Evolutionary conservation across 106 monocot species (phyloP).

Genomic region (Acorus calamus): DNA sequence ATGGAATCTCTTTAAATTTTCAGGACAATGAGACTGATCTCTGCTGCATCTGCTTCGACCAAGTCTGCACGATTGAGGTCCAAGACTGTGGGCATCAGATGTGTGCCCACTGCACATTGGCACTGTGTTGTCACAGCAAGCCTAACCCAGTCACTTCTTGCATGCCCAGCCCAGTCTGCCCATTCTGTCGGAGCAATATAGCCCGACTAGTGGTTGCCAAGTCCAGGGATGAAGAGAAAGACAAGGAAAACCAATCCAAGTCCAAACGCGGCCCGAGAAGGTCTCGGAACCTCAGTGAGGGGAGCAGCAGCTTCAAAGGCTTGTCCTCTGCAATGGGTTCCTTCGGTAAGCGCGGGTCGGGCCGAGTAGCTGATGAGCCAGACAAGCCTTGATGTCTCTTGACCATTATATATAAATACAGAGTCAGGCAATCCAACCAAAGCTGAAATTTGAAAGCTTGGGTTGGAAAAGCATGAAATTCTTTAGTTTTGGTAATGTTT

Average conservation of each 20-base stretch:
- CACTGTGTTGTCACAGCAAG: slow-evolving; percentile 18
- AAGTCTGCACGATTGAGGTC: slow-evolving; percentile 17
- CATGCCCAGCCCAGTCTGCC: slow-evolving; percentile 10
- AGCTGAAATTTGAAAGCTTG: no score
- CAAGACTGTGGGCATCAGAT: slow-evolving; percentile 21
- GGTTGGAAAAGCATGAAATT: no score
- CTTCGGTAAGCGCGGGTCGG: slow-evolving; percentile 13
- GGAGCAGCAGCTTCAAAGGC: slow-evolving; percentile 32
- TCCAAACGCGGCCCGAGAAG: slow-evolving; percentile 1
- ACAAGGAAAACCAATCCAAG: slow-evolving; percentile 6
- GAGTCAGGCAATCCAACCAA: no score
- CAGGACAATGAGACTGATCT: slow-evolving; percentile 11
- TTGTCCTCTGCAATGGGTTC: slow-evolving; percentile 24
- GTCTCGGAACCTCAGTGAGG: slow-evolving; percentile 16
- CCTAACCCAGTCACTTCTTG: slow-evolving; percentile 4
- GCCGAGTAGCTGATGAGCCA: slow-evolving; percentile 6
- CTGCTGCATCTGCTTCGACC: slow-evolving; percentile 19
- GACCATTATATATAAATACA: no score
- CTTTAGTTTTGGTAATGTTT: no score
- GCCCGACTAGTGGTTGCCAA: slow-evolving; percentile 7
- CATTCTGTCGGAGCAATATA: slow-evolving; percentile 21
- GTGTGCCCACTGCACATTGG: slow-evolving; percentile 18
- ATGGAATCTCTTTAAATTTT: background rate
- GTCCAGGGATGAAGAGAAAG: background rate
- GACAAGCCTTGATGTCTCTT: slow-evolving; percentile 7